Evolutionary conservation across 345 rosid genomes (phyloP), one percentile per base, ranked within the genome.

Genomic region (Salix suchowensis): DNA sequence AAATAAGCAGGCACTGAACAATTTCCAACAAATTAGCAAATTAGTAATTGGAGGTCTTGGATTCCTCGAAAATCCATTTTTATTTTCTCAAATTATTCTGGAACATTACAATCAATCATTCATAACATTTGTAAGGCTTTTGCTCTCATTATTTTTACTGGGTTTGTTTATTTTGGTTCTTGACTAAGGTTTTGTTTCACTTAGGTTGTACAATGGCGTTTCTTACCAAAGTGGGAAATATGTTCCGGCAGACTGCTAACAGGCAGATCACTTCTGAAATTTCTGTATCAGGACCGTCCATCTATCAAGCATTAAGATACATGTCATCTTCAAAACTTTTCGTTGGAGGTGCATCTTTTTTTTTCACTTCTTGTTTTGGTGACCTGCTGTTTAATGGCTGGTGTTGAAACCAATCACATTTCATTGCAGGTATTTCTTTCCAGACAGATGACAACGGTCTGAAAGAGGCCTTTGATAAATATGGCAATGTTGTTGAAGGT

Each of bases 401-500:
- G 11, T 64, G 19, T 1, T 66, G 24, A 39, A 44, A 58, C 24
- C 62, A 28, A 48, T 14, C 34, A 19, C 37, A 30, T 42, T 73
- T 73, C 23, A 24, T 72, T 82, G 81, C 87, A 96, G 98, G 98
- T 71, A 86, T 94, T 74, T 85, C 93, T 14, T 92, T 83, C 80
- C 72, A 66, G 30, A 93, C 91, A 16, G 93, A 96, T 85, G 91
- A 96, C 32, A 71, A 79, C 30, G 82, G 91, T 66, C 77, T 93
- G 86, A 77, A 81, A 61, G 97, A 92, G 76, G 90, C 92, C 58
- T 96, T 91, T 74, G 58, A 84, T 42, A 94, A 92, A 83, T 91
- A 96, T 65, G 99, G 98, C 75, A 88, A 91, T 75, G 97, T 96
- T 3, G 19, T 82, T 36, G 98, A 92, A 76, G 94, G 99, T 96